phyloP scores from a whole-genome alignment of 1,139 yeast genomes.

The Sugiyamaella sp. region DNA sequence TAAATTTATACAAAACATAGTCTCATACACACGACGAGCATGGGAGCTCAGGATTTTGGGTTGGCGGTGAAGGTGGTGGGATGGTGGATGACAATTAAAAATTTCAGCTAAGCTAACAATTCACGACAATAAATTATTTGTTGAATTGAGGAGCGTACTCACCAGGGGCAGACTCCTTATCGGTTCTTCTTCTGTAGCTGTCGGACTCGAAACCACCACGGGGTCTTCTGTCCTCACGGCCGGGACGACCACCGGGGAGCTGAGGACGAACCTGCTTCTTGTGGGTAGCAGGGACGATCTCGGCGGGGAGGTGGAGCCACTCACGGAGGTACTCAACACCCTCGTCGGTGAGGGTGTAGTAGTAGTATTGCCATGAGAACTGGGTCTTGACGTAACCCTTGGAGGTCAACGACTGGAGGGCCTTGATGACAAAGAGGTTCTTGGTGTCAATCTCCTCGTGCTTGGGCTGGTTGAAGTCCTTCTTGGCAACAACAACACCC shows the following conservation, averaged over 20 bases:
- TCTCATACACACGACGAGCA: constrained; percentile 19
- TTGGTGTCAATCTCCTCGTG: constrained; percentile 98
- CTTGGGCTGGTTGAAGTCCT: constrained; percentile 96
- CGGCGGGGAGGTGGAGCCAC: constrained; percentile 98
- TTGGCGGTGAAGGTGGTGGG: not conserved
- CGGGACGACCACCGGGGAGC: constrained; percentile 44
- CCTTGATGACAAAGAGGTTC: constrained; percentile 98
- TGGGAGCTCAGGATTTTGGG: constrained; percentile 9
- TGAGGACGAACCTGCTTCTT: constrained; percentile 92
- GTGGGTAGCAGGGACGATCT: constrained; percentile 98
- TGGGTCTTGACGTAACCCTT: constrained; percentile 99
- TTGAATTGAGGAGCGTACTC: constrained; percentile 41
- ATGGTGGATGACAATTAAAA: constrained; percentile 10
- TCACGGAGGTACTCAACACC: constrained; percentile 99
- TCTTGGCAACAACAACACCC: constrained; percentile 99
- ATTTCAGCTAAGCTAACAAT: not conserved
- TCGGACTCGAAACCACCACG: constrained; percentile 45
- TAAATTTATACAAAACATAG: constrained; percentile 18
- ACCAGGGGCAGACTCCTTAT: constrained; percentile 42
- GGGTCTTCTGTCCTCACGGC: constrained; percentile 39
- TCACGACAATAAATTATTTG: constrained; percentile 33
- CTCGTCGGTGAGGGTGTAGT: constrained; percentile 99
- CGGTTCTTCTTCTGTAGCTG: constrained; percentile 49
- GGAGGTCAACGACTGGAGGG: constrained; percentile 98
- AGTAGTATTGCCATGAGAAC: constrained; percentile 99